Evolutionary conservation across 225 moss, liverwort and hornwort species (phyloP), one percentile per base, ranked within the genome.

Genomic region (Polytrichum formosum): DNA sequence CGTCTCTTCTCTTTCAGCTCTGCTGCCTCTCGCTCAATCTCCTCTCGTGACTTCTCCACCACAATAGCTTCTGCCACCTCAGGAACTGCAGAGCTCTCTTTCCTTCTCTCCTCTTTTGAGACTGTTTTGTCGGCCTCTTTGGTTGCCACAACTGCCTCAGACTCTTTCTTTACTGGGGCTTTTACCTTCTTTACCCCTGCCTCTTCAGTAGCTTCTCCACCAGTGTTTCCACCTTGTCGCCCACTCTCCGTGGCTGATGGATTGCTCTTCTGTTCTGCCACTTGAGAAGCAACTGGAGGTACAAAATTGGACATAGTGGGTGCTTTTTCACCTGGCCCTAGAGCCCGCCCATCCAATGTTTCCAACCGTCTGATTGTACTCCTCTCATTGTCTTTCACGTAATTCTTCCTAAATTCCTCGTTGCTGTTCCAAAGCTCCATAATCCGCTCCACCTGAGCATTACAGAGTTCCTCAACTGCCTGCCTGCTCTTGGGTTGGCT

Each of bases 321-420:
- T 25, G 86, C 80, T 64, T 82, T 80, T 76, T 94, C 92, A 20
- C 89, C 88, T n/a, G 85, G 87, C 16, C 85, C 90, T 74, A 90
- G 80, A 21, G 87, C 73, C 25, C 94, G 87, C 67, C 92, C 94
- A 70, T 94, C 94, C 66, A 85, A 76, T 26, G 85, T 85, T 27
- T 74, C 82, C 60, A 92, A 69, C 13, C 94, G 88, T 54, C 79
- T 81, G 65, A 87, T 73, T 6, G 90, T 94, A 68, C 94, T 94
- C 76, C 78, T 71, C 74, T 92, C 94, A 64, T 94, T 94, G 64
- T 83, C 84, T 72, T 85, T 94, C 58, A 89, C 59, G 53, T 94
- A 94, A 53, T 65, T 83, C 65, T 27, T 82, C 28, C 94, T 74
- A 68, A 85, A 92, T 53, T 82, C 90, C 1, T 66, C 65, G 10